A percentile compares a stretch with the other conserved stretches of the same genome.
Evolutionary conservation across 495 filamentous ascomycete species (phyloP).

Genomic region (Filosporella fistucella): DNA sequence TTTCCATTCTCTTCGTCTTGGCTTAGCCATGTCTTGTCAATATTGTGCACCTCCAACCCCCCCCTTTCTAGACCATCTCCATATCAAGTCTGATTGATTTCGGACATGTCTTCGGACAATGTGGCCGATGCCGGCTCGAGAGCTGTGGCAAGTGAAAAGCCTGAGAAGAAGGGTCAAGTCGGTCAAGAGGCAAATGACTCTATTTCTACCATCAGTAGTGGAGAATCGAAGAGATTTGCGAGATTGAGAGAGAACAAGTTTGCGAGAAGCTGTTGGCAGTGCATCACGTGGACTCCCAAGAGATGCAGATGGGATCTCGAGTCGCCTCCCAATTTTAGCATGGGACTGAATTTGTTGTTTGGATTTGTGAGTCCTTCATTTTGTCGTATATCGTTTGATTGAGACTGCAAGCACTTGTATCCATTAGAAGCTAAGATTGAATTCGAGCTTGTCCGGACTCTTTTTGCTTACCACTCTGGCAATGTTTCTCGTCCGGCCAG

Average conservation of each 20-base stretch:
- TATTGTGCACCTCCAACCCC: too few species aligned
- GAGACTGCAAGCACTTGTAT: too few species aligned
- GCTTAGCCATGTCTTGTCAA: neutral
- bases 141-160: neutral
- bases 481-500: too few species aligned
- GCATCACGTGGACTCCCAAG: conserved; percentile 49
- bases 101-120: neutral
- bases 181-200: conserved; percentile 5
- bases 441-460: too few species aligned
- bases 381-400: neutral
- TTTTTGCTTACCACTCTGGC: too few species aligned
- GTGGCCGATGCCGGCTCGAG: neutral
- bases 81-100: too few species aligned
- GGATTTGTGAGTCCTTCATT: conserved; percentile 31
- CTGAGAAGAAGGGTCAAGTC: neutral
- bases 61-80: too few species aligned
- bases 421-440: too few species aligned
- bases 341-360: conserved; percentile 58
- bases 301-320: conserved; percentile 53
- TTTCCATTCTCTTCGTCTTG: neutral
- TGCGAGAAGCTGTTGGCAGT: conserved; percentile 17
- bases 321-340: conserved; percentile 51
- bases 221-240: conserved; percentile 6
- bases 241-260: conserved; percentile 11
- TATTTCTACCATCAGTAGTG: conserved; percentile 6